phyloP scores from a whole-genome alignment of 2,329 filamentous ascomycete genomes.

The Pseudopithomyces maydicus region DNA sequence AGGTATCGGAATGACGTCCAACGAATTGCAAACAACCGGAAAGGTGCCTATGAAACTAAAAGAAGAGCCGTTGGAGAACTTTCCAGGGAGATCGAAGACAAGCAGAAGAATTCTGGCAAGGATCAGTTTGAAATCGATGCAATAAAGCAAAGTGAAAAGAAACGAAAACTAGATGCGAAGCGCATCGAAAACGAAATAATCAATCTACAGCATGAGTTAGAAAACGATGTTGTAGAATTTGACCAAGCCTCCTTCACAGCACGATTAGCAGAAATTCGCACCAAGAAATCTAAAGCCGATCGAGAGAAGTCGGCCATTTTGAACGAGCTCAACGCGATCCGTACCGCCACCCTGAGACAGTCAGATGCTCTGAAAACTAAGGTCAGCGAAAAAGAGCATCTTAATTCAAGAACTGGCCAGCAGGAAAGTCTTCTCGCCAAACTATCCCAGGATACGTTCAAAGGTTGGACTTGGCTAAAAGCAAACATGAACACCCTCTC shows the following conservation, averaged over 20 bases:
- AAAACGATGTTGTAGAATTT: constrained; percentile 69
- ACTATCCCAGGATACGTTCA: constrained; percentile 66
- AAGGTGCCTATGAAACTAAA: constrained; percentile 57
- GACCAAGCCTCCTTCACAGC: constrained; percentile 73
- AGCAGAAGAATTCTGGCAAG: constrained; percentile 45
- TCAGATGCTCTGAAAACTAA: constrained; percentile 22
- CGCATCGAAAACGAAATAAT: constrained; percentile 59
- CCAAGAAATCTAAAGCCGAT: constrained; percentile 56
- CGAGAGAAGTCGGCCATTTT: constrained; percentile 49
- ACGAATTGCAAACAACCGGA: constrained; percentile 60
- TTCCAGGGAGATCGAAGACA: constrained; percentile 35
- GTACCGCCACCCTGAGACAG: constrained; percentile 6
- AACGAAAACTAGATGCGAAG: constrained; percentile 36
- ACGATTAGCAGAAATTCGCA: constrained; percentile 66
- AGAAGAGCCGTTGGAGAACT: constrained; percentile 59
- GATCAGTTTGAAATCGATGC: constrained; percentile 50
- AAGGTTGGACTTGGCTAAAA: constrained; percentile 83
- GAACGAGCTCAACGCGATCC: constrained; percentile 39
- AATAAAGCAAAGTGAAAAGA: constrained; percentile 50
- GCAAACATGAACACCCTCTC: constrained; percentile 61
- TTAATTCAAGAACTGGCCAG: constrained; percentile 46
- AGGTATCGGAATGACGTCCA: constrained; percentile 66
- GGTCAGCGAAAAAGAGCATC: constrained; percentile 30
- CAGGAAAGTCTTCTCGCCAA: constrained; percentile 63
- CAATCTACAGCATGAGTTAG: constrained; percentile 65